These are phyloP conservation scores for Nissolia schottii DNA, from an alignment of 306 rosid genomes.

Conservation along the genomic window DNA sequence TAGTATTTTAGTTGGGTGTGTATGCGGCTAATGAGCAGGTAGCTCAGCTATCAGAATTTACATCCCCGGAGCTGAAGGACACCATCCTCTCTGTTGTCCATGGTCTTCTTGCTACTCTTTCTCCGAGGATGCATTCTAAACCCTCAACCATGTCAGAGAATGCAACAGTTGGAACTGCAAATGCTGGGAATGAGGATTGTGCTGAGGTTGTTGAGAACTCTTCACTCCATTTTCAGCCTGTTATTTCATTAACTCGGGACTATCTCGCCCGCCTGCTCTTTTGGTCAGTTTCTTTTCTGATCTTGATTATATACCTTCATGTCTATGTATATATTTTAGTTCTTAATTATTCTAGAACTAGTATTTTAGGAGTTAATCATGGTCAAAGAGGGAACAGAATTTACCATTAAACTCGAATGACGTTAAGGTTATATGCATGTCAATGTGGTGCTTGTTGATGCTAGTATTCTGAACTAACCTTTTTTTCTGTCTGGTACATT, in stretches of 20 bases:
- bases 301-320: slow-evolving; percentile 4
- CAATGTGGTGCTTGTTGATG: slow-evolving; percentile 4
- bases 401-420: neutral
- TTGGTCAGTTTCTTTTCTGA: slow-evolving; percentile 55
- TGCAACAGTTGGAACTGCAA: slow-evolving; percentile 44
- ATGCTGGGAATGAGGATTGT: slow-evolving; percentile 63
- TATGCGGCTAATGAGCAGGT: slow-evolving; percentile 47
- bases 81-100: slow-evolving; percentile 78
- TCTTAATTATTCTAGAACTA: neutral
- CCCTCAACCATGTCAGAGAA: slow-evolving; percentile 61
- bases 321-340: neutral
- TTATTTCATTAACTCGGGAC: slow-evolving; percentile 70
- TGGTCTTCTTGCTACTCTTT: slow-evolving; percentile 93
- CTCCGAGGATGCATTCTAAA: slow-evolving; percentile 88
- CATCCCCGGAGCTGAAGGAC: slow-evolving; percentile 76
- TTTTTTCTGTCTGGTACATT: neutral
- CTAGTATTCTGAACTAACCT: slow-evolving; percentile 21
- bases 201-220: slow-evolving; percentile 82
- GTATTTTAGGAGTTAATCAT: neutral
- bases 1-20: slow-evolving; percentile 11
- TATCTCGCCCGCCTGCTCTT: slow-evolving; percentile 89
- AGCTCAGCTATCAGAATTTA: slow-evolving; percentile 85
- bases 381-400: neutral
- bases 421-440: neutral
- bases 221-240: slow-evolving; percentile 79